These are phyloP conservation scores for Talaromyces islandicus DNA, from an alignment of 2,329 filamentous ascomycete genomes.

Conservation along the genomic window DNA sequence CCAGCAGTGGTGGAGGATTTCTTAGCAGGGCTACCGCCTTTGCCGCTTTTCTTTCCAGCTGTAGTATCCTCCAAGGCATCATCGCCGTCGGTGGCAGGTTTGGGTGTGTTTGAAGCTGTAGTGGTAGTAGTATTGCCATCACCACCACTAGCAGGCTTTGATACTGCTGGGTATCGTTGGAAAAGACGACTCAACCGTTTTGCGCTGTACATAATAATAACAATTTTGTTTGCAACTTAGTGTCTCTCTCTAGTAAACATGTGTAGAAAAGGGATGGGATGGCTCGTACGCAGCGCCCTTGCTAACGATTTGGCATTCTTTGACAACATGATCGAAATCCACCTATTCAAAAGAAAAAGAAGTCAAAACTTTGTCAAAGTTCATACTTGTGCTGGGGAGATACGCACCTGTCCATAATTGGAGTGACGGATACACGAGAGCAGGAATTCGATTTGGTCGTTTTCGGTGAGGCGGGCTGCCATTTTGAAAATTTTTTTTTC, in stretches of 20 bases:
- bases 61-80: neutral
- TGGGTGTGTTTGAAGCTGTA: neutral
- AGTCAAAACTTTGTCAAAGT: too few relatives aligned
- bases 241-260: too few relatives aligned
- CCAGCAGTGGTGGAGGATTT: neutral
- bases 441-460: slow-evolving; percentile 7
- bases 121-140: neutral
- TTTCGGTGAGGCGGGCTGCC: neutral
- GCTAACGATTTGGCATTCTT: slow-evolving; percentile 5
- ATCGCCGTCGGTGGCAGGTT: neutral
- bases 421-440: slow-evolving; percentile 7
- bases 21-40: neutral
- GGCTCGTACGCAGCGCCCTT: slow-evolving; percentile 10
- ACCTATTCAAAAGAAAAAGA: neutral
- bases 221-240: too few relatives aligned
- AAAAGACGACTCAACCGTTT: slow-evolving; percentile 7
- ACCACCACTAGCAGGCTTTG: neutral
- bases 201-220: neutral
- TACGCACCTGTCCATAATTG: neutral
- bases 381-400: too few relatives aligned
- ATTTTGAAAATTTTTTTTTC: neutral
- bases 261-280: too few relatives aligned
- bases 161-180: neutral
- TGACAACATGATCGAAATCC: slow-evolving; percentile 1
- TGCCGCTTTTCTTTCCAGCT: neutral